phyloP scores from a whole-genome alignment of 306 rosid species.

The Lathyrus aphaca region DNA sequence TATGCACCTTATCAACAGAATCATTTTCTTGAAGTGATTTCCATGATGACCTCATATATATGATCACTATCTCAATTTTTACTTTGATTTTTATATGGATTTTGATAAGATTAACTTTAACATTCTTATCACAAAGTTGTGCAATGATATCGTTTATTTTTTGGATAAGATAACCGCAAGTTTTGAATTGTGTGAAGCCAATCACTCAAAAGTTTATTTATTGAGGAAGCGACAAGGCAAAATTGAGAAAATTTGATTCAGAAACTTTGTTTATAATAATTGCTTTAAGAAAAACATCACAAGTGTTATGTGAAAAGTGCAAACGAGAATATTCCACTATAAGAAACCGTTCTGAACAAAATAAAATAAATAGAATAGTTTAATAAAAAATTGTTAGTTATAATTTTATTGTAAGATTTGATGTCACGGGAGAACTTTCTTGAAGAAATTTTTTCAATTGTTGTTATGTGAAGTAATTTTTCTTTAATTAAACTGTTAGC shows the following conservation, averaged over 20 bases:
- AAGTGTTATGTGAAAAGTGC: not conserved
- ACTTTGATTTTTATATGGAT: not conserved
- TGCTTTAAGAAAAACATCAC: constrained; percentile 16
- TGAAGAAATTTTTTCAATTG: no score
- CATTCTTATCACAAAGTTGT: constrained; percentile 31
- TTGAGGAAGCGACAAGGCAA: constrained; percentile 24
- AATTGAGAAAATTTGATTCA: not conserved
- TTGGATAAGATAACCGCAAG: constrained; percentile 39
- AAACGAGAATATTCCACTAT: constrained; percentile 9
- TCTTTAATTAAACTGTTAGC: not conserved
- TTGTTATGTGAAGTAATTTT: not conserved
- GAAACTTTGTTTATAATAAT: constrained; percentile 5
- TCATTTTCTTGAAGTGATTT: not conserved
- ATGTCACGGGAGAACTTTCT: not conserved
- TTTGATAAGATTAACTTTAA: constrained; percentile 27
- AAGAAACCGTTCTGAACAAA: not conserved
- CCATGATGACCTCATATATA: constrained; percentile 7
- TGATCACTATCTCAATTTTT: not conserved
- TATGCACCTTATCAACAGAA: not conserved
- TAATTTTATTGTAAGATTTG: not conserved
- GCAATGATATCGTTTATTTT: constrained; percentile 25
- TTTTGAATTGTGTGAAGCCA: constrained; percentile 4
- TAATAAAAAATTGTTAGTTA: not conserved
- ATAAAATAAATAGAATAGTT: not conserved
- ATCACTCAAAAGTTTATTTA: constrained; percentile 24